Conservation (phyloP, 306 rosid genomes). For the peach (Prunus persica) region Prunus_persica_NCBIv2 NC_034009.1:28356001-28356500, state of each 20-base stretch:
- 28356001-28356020: conserved; percentile 56
- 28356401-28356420: neutral
- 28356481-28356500: conserved; percentile 18
- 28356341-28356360: neutral
- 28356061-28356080: conserved; percentile 38
- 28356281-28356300: neutral
- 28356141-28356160: conserved; percentile 22
- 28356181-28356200: neutral
- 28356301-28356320: neutral
- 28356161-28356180: conserved; percentile 20
- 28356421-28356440: neutral
- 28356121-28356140: conserved; percentile 26
- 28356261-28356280: neutral
- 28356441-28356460: neutral
- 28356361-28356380: neutral
- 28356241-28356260: neutral
- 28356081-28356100: conserved; percentile 54
- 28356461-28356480: neutral
- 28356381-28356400: neutral
- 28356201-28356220: neutral
- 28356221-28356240: neutral
- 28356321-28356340: neutral
- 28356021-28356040: conserved; percentile 60
- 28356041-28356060: conserved; percentile 74
- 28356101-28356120: conserved; percentile 33